Base-by-base conservation (phyloP, 345 rosid species). In the Populus alba region DNA sequence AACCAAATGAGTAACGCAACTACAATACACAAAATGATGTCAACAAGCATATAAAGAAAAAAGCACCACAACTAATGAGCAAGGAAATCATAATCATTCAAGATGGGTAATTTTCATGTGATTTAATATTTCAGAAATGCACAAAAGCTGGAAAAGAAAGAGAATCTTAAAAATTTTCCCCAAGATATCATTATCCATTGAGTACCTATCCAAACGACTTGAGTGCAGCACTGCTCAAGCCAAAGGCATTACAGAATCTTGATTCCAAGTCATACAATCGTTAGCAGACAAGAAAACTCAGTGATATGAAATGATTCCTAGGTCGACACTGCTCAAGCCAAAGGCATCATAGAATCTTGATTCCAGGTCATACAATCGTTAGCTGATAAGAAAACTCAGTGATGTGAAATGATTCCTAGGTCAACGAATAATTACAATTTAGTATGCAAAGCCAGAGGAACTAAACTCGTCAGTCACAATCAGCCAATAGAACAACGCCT, bases 151-250 rank as follows among this genome's bases (percentile, higher is more conserved):
- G 71, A 47, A 75, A 75, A n/a, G 57, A 22, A 27, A 27, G 76
- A 2, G 59, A 6, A 1, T 51, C 33, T 78, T 82, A 81, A 85
- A 83, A 25, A 1, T 41, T 80, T 47, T 68, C 66, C 59, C 62
- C 75, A 49, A 59, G 61, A 72, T 63, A 37, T 45, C 68, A 79
- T 51, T 59, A 18, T 33, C 73, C 76, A 49, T 69, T 51, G 74
- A n/a, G 61, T 55, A 73, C 83, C 72, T 41, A 33, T 75, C 33
- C 43, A 49, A 77, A 72, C 53, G 38, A 74, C 72, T 47, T 27
- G 61, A 68, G 31, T 31, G 70, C 68, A 80, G 51, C 43, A 43
- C 75, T 16, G 74, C 69, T 79, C 61, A 43, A n/a, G 67, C 66
- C 66, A 63, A n/a, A 31, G 29, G 72, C 77, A 74, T 59, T 35